phyloP scores from a whole-genome alignment of 495 filamentous ascomycete species.

The Mytilinidion resinicola region DNA sequence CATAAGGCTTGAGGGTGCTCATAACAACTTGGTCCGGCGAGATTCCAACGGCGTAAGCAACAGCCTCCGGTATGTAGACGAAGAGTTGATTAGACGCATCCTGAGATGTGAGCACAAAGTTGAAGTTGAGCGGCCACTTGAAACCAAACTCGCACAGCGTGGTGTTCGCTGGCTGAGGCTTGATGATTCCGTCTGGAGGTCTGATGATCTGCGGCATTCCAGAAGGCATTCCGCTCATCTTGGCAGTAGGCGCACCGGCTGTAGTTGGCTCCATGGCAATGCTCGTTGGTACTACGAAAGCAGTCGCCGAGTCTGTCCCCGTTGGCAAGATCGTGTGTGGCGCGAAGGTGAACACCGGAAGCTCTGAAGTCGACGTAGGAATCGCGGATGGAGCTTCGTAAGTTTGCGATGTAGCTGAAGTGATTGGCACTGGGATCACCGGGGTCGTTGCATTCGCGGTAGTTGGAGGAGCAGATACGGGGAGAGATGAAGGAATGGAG shows the following conservation, averaged over 20 bases:
- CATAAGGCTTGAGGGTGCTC: constrained; percentile 68
- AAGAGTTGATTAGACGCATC: constrained; percentile 84
- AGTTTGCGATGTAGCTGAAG: constrained; percentile 3
- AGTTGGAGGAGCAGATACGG: constrained; percentile 7
- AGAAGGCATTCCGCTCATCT: constrained; percentile 47
- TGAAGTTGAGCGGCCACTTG: constrained; percentile 69
- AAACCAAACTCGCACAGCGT: constrained; percentile 81
- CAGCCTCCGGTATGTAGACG: constrained; percentile 64
- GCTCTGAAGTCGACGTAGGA: not conserved
- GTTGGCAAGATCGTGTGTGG: constrained; percentile 13
- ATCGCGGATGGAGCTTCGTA: not conserved
- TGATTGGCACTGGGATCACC: not conserved
- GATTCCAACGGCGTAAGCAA: constrained; percentile 59
- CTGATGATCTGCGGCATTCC: constrained; percentile 68
- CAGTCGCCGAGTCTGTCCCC: constrained; percentile 33
- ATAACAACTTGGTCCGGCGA: constrained; percentile 51
- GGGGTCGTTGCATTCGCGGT: constrained; percentile 7
- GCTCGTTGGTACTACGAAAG: constrained; percentile 23
- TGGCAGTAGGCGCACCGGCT: constrained; percentile 4
- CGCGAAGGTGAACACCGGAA: not conserved
- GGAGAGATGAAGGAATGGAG: not conserved
- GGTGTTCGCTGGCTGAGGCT: constrained; percentile 49
- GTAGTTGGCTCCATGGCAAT: constrained; percentile 28
- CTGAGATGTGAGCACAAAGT: constrained; percentile 61
- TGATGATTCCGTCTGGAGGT: constrained; percentile 50